A percentile compares a stretch with the other conserved stretches of the same genome.
Conservation (phyloP, 768 basidiomycete species). For the Termitomyces sp. region DNA sequence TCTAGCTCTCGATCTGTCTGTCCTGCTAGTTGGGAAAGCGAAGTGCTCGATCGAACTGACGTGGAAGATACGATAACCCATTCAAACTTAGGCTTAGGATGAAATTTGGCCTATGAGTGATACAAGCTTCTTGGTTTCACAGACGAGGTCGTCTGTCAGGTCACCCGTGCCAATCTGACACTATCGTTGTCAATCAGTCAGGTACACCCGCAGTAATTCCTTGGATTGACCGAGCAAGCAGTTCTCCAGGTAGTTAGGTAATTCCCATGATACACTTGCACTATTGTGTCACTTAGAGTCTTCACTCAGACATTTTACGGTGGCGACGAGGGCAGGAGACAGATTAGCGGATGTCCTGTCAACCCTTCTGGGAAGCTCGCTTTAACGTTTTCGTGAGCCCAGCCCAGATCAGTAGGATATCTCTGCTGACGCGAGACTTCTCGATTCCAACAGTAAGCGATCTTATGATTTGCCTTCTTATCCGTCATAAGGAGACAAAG, state of each 20-base stretch:
- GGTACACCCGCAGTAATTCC: conserved; percentile 50
- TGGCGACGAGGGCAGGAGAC: conserved; percentile 48
- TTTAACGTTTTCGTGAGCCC: conserved; percentile 44
- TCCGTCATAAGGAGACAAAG: conserved; percentile 32
- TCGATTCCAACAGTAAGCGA: conserved; percentile 26
- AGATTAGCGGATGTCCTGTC: conserved; percentile 51
- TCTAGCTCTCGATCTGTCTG: not conserved
- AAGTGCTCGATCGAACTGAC: conserved; percentile 50
- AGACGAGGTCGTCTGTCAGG: conserved; percentile 35
- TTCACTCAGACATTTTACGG: conserved; percentile 40
- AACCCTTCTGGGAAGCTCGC: conserved; percentile 56
- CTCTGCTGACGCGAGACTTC: not conserved
- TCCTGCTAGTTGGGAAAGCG: conserved; percentile 39
- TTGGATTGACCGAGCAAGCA: conserved; percentile 36
- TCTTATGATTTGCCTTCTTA: conserved; percentile 49
- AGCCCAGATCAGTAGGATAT: not conserved
- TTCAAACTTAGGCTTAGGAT: not conserved
- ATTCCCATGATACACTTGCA: too few species aligned
- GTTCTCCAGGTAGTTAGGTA: too few species aligned
- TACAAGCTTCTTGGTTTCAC: conserved; percentile 38
- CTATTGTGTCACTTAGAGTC: not conserved
- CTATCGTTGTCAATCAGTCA: conserved; percentile 52
- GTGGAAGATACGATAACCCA: conserved; percentile 21
- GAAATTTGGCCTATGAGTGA: not conserved
- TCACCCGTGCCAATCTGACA: conserved; percentile 46